These are phyloP conservation scores for Boletus rubroflammeus DNA, from an alignment of 768 basidiomycete species.

Conservation along the genomic window DNA sequence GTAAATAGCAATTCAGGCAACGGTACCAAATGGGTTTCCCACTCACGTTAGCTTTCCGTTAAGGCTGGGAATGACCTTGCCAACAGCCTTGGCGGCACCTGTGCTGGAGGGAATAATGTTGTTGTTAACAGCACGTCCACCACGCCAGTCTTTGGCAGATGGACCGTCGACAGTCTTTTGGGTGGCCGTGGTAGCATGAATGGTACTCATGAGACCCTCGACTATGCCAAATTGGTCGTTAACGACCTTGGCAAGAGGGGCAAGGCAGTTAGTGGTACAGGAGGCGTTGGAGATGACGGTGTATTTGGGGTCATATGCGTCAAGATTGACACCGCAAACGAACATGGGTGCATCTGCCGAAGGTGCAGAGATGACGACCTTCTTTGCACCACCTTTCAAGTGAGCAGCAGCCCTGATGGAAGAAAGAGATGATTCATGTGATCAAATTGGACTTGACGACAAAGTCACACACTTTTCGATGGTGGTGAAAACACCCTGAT, in stretches of 20 bases:
- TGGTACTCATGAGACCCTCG: slow-evolving; percentile 98
- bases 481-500: slow-evolving; percentile 94
- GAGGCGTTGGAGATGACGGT: slow-evolving; percentile 97
- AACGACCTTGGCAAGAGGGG: slow-evolving; percentile 98
- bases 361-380: slow-evolving; percentile 98
- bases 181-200: slow-evolving; percentile 95
- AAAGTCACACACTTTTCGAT: slow-evolving; percentile 63
- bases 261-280: slow-evolving; percentile 99
- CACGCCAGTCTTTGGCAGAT: slow-evolving; percentile 95
- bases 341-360: slow-evolving; percentile 97
- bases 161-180: slow-evolving; percentile 95
- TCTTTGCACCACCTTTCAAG: slow-evolving; percentile 98
- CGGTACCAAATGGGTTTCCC: not conserved
- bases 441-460: not conserved
- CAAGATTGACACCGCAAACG: slow-evolving; percentile 94
- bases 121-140: slow-evolving; percentile 91
- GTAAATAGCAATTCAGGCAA: slow-evolving; percentile 3
- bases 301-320: slow-evolving; percentile 84
- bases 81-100: slow-evolving; percentile 98
- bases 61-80: slow-evolving; percentile 93
- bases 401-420: slow-evolving; percentile 75
- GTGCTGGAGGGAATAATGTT: slow-evolving; percentile 99
- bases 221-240: slow-evolving; percentile 95
- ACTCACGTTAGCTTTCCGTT: slow-evolving; percentile 97
- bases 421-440: not conserved